Evolutionary conservation across 371 early-diverging fungal species (phyloP), one percentile per base, ranked within the genome.

Genomic region (Mortierella sp.): DNA sequence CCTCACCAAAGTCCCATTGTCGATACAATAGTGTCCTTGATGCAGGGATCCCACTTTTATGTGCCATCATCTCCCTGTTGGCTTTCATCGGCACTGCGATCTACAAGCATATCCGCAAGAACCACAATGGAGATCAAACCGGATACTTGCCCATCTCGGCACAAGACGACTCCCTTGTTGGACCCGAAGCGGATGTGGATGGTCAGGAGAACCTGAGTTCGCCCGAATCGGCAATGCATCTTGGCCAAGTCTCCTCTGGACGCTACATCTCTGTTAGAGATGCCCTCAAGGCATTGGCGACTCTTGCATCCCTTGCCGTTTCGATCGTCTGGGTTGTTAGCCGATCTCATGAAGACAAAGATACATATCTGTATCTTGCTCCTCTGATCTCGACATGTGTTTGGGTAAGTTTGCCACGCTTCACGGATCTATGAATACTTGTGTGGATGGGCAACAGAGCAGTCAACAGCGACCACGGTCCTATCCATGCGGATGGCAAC

Each of bases 191-290:
- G 1, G 65, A 64, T 27, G 34, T 69, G 2, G 76, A 76, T 34
- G 76, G 61, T 14, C 69, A 74, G 42, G 69, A 64, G 23, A 31
- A 28, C 58, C 45, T 56, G 39, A 60, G 58, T 54, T 12, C 55
- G 4, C 4, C 56, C 3, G 55, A 59, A 14, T 58, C 64, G 21
- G 19, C 53, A 18, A 21, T 49, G 21, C 59, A 63, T 45, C 73
- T 73, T 23, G 73, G 73, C n/a, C 73, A 73, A 49, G 73, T 73
- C 1, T 38, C 68, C 13, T 67, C 73, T 16, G 76, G 76, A 34
- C 76, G 76, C 31, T 62, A 45, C 31, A 65, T 76, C 7, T 65
- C 76, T 53, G 38, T 58, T 30, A 69, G 76, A 39, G 76, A 76
- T 50, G 53, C 64, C 2, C n/a, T 68, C 31, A 76, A 76, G 47